phyloP scores from a whole-genome alignment of 1,139 yeast genomes.

The Yamadazyma sp. region DNA sequence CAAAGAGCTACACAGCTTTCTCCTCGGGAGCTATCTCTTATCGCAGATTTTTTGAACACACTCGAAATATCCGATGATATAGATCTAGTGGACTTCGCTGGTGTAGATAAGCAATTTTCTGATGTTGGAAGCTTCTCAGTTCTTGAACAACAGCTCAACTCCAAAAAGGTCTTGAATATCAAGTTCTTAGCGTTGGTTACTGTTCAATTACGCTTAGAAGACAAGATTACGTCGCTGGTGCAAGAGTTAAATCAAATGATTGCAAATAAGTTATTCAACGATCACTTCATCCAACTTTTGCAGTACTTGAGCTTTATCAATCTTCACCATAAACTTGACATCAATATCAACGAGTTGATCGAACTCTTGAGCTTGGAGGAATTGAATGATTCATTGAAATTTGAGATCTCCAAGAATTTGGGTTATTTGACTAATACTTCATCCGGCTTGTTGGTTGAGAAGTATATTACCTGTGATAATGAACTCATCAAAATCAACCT shows the following conservation, averaged over 20 bases:
- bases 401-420: constrained; percentile 18
- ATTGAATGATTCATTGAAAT: constrained; percentile 18
- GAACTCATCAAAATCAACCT: constrained; percentile 8
- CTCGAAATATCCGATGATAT: constrained; percentile 17
- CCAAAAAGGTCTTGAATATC: constrained; percentile 6
- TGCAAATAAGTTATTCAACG: constrained; percentile 5
- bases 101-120: constrained; percentile 9
- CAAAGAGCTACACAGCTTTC: background rate
- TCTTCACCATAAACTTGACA: constrained; percentile 15
- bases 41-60: constrained; percentile 30
- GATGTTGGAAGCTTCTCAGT: constrained; percentile 8
- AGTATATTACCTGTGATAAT: constrained; percentile 11
- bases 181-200: constrained; percentile 10
- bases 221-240: constrained; percentile 11
- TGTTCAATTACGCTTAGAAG: constrained; percentile 7
- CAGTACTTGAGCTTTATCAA: constrained; percentile 14
- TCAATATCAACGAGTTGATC: constrained; percentile 20
- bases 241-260: constrained; percentile 9
- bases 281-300: constrained; percentile 9
- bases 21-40: constrained; percentile 3
- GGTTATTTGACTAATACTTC: constrained; percentile 11
- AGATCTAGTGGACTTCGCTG: constrained; percentile 4
- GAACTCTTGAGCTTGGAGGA: constrained; percentile 13
- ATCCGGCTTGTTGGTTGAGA: constrained; percentile 19
- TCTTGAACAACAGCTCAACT: constrained; percentile 8